Evolutionary conservation across 1,284 basidiomycete genomes (phyloP).

Genomic region (Ustilago loliicola): DNA sequence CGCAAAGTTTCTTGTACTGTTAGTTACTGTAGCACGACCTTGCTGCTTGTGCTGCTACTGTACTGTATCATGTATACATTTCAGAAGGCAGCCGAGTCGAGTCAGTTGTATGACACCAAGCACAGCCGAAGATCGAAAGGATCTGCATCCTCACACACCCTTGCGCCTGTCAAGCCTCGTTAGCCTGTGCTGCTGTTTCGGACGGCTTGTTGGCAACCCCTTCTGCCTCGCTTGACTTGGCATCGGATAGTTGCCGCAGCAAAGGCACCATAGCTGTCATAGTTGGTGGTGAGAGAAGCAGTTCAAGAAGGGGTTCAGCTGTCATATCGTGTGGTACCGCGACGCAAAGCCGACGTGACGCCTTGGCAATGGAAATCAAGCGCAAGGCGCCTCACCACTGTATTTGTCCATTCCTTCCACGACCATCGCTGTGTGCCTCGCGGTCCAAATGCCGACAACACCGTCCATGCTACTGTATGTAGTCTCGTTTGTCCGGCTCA

Average conservation of each 20-base stretch:
- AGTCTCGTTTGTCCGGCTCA: no score
- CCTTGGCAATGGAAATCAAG: not conserved
- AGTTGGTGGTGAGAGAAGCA: no score
- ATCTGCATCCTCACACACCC: not conserved
- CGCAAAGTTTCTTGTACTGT: conserved; percentile 1
- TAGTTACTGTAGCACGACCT: no score
- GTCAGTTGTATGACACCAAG: not conserved
- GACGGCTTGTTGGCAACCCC: not conserved
- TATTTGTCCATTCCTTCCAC: conserved; percentile 20
- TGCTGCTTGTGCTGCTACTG: no score
- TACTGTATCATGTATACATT: no score
- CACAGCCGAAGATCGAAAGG: conserved; percentile 4
- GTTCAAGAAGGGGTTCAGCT: not conserved
- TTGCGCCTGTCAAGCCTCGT: not conserved
- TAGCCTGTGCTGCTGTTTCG: not conserved
- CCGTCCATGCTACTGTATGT: not conserved
- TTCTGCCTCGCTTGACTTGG: not conserved
- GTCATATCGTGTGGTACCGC: not conserved
- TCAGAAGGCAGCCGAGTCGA: not conserved
- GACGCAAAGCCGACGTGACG: conserved; percentile 18
- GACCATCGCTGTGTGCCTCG: conserved; percentile 26
- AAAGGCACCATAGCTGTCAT: not conserved
- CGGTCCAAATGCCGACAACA: conserved; percentile 20
- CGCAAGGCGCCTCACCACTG: conserved; percentile 10
- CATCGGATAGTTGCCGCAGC: not conserved